phyloP scores from a whole-genome alignment of 352 stramenopile species.

The Stephanocyclus meneghinianus region DNA sequence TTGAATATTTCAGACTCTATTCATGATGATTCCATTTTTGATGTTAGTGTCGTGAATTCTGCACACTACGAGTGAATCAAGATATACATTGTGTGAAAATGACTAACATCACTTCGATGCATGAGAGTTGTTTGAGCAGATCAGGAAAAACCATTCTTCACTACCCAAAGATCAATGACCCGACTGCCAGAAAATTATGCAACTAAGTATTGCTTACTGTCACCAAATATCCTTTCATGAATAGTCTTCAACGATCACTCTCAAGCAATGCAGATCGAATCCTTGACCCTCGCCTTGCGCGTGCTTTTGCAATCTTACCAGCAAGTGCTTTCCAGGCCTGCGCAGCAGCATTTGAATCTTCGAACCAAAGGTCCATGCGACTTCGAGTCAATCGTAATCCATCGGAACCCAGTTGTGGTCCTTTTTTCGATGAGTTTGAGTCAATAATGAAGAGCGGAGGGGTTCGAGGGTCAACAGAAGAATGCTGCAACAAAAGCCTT shows the following conservation, averaged over 20 bases:
- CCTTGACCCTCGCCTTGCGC: slow-evolving; percentile 40
- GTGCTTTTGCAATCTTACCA: slow-evolving; percentile 56
- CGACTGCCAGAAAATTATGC: no score
- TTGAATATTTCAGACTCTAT: no score
- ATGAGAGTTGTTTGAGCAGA: no score
- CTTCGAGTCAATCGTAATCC: slow-evolving; percentile 47
- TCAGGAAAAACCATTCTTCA: no score
- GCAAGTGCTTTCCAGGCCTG: slow-evolving; percentile 56
- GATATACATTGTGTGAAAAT: no score
- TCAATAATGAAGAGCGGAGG: slow-evolving; percentile 70
- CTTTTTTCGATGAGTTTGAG: slow-evolving; percentile 18
- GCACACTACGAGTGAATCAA: no score
- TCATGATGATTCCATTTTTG: no score
- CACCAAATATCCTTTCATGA: no score
- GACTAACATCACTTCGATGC: no score
- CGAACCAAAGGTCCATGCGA: slow-evolving; percentile 80
- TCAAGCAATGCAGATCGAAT: slow-evolving; percentile 33
- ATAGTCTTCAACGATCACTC: neutral
- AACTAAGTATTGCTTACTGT: no score
- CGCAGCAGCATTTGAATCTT: slow-evolving; percentile 64
- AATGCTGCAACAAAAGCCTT: slow-evolving; percentile 63
- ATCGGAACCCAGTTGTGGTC: slow-evolving; percentile 25
- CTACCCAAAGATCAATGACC: no score
- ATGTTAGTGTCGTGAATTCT: no score
- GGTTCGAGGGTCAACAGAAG: slow-evolving; percentile 49